Evolutionary conservation across 140 eudicot genomes (phyloP), one percentile per base, ranked within the genome.

Genomic region (Cichorium intybus): DNA sequence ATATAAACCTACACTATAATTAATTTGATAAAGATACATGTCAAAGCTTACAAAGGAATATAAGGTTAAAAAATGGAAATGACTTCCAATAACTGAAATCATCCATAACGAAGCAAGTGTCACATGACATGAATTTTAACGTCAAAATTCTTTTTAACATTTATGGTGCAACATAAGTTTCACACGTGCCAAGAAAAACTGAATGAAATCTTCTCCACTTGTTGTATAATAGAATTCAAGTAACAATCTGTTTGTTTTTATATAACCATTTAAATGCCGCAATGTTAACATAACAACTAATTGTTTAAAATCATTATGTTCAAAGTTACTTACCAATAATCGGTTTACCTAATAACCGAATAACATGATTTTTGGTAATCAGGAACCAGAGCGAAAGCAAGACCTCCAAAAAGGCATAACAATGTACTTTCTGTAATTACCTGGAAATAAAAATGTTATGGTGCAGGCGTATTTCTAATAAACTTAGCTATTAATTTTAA

Each of bases 71-170:
- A 95, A 83, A 61, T 78, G 81, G 68, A 84, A 79, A 77, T 73
- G 72, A 35, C 66, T 85, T 35, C 96, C 97, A n/a, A 82, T 66
- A 45, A 84, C 77, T 1, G 97, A 87, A 31, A 91, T 46, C 14
- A 83, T 54, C 96, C 96, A 87, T 26, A 91, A 69, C 5, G 75
- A 48, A 1, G 60, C 70, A 50, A 91, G 59, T 1, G 76, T 81
- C 22, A 6, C 23, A 58, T 69, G 46, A 70, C 18, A 49, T 3
- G 10, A 24, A 10, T 14, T 5, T 50, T 10, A 7, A 20, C 20
- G 6, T 33, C 24, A 21, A 14, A 45, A 34, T 12, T 59, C 0
- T 60, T 24, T 49, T 48, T 3, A 31, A 41, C 8, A n/a, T n/a
- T n/a, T n/a, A n/a, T n/a, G n/a, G n/a, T n/a, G n/a, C n/a, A n/a